These are phyloP conservation scores for Nigrospora oryzae DNA, from an alignment of 2,329 filamentous ascomycete species.

Conservation along the genomic window DNA sequence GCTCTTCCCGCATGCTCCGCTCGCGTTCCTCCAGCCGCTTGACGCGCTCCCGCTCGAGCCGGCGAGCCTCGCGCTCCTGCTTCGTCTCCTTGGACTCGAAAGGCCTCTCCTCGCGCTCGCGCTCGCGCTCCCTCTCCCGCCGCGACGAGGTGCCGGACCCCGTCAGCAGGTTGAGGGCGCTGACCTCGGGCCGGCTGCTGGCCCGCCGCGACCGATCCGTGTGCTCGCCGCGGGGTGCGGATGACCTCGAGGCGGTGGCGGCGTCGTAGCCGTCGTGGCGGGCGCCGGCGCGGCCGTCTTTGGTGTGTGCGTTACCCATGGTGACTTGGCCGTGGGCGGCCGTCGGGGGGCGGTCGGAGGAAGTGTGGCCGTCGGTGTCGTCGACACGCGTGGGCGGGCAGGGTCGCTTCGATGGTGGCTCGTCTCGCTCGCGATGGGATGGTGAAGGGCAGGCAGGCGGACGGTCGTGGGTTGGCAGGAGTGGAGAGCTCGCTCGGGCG, in stretches of 20 bases:
- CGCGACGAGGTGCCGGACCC: constrained; percentile 24
- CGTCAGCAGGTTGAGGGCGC: constrained; percentile 33
- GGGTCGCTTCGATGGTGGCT: too few species aligned
- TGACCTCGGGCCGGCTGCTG: constrained; percentile 35
- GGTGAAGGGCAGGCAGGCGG: too few species aligned
- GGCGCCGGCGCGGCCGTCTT: constrained; percentile 12
- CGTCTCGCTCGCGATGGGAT: too few species aligned
- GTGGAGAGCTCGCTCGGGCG: too few species aligned
- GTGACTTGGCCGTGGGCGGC: background rate
- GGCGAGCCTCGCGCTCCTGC: constrained; percentile 82
- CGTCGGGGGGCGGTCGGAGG: too few species aligned
- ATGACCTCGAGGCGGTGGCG: constrained; percentile 10
- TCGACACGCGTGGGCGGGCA: too few species aligned
- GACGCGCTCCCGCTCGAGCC: constrained; percentile 71
- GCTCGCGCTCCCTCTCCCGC: constrained; percentile 15
- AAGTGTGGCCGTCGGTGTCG: too few species aligned
- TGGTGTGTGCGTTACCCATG: constrained; percentile 18
- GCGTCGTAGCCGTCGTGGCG: constrained; percentile 10
- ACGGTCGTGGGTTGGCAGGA: too few species aligned
- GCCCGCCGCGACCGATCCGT: constrained; percentile 16
- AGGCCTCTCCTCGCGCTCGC: constrained; percentile 24
- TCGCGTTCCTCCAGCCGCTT: constrained; percentile 77
- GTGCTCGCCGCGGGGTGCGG: constrained; percentile 12
- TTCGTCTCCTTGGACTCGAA: constrained; percentile 74
- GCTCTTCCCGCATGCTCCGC: constrained; percentile 81